A percentile compares a stretch with the other conserved stretches of the same genome.
Evolutionary conservation across 768 basidiomycete genomes (phyloP).

Genomic region (Leccinellum luteum): DNA sequence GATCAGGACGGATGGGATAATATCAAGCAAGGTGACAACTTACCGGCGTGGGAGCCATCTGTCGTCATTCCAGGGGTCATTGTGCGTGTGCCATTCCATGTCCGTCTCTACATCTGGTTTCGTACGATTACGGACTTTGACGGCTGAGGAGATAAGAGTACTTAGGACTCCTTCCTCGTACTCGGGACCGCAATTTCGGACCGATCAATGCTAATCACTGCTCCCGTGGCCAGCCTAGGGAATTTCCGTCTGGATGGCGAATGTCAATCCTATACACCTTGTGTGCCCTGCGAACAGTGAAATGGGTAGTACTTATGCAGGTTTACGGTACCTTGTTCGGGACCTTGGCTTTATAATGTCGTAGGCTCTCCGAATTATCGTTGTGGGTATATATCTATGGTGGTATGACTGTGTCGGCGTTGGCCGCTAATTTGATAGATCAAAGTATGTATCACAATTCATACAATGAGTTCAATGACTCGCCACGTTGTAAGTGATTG

Average conservation of each 20-base stretch:
- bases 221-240: not conserved
- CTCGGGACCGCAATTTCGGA: constrained; percentile 9
- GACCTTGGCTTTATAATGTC: not conserved
- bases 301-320: not conserved
- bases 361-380: not conserved
- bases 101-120: not conserved
- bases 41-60: not conserved
- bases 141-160: constrained; percentile 10
- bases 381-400: not conserved
- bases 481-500: not conserved
- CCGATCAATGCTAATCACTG: constrained; percentile 9
- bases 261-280: not conserved
- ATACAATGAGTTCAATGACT: not conserved
- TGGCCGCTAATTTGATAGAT: not conserved
- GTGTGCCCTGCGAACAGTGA: constrained; percentile 4
- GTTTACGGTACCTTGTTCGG: not conserved
- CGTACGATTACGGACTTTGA: not conserved
- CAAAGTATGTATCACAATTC: too few species aligned
- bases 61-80: not conserved
- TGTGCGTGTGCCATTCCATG: not conserved
- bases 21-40: not conserved
- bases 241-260: not conserved
- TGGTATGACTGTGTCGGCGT: not conserved
- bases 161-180: not conserved
- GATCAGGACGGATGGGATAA: not conserved